These are phyloP conservation scores for Anastatica hierochuntica DNA, from an alignment of 345 rosid species.

Conservation along the genomic window DNA sequence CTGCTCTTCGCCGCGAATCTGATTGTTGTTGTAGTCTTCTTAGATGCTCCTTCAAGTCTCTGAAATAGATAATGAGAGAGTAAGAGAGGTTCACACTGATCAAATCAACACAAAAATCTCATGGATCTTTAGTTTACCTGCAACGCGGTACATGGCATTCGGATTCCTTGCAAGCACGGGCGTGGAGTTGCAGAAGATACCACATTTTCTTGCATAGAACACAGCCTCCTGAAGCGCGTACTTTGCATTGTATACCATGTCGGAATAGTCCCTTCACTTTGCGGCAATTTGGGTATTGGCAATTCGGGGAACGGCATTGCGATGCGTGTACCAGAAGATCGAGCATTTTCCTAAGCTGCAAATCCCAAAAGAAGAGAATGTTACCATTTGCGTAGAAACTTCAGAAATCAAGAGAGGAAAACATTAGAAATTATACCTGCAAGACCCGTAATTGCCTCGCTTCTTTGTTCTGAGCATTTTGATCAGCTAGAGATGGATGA, in stretches of 20 bases:
- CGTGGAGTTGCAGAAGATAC: constrained; percentile 98
- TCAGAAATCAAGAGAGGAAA: not conserved
- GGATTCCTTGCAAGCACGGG: constrained; percentile 98
- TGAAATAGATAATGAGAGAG: constrained; percentile 27
- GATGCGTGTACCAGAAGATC: constrained; percentile 99
- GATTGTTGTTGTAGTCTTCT: constrained; percentile 97
- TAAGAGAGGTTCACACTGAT: not conserved
- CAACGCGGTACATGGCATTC: constrained; percentile 97
- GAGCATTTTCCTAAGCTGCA: constrained; percentile 98
- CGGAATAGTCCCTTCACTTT: constrained; percentile 97
- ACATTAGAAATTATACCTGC: constrained; percentile 37
- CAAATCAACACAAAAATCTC: not conserved
- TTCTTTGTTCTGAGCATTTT: constrained; percentile 97
- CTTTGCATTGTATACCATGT: constrained; percentile 92
- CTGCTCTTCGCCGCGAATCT: constrained; percentile 95
- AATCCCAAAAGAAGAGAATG: constrained; percentile 7
- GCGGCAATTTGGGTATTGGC: constrained; percentile 96
- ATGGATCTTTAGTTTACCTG: constrained; percentile 56
- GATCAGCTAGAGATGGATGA: constrained; percentile 89
- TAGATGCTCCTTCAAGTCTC: constrained; percentile 92
- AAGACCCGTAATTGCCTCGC: constrained; percentile 83
- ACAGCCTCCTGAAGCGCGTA: constrained; percentile 95
- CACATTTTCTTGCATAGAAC: constrained; percentile 95
- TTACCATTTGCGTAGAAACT: not conserved
- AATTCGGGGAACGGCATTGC: constrained; percentile 73